Percentiles rank a stretch among this genome's conserved stretches.
Evolutionary conservation across 2,329 filamentous ascomycete genomes (phyloP).

Genomic region (Exophiala oligosperma): DNA sequence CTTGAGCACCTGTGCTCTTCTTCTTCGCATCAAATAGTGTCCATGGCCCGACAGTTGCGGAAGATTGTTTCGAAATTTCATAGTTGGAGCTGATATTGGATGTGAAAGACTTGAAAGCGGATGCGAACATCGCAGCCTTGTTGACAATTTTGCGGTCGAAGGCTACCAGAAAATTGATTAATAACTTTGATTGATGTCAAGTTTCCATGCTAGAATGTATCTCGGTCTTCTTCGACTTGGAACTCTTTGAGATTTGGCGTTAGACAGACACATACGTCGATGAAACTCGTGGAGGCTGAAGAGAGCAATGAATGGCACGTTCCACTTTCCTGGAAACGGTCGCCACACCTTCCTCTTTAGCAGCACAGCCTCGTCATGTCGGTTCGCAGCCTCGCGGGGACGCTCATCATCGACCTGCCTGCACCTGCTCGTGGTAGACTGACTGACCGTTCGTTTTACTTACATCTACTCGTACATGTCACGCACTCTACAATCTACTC

Average conservation of each 20-base stretch:
- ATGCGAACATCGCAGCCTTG: conserved; percentile 73
- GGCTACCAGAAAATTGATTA: not conserved
- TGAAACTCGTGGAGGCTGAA: not conserved
- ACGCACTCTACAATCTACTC: not conserved
- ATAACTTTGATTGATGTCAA: too few relatives aligned
- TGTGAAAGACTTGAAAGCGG: conserved; percentile 87
- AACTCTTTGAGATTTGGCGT: too few relatives aligned
- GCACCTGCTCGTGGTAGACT: too few relatives aligned
- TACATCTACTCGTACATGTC: conserved; percentile 6
- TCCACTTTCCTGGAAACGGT: not conserved
- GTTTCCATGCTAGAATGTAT: too few relatives aligned
- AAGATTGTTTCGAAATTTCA: conserved; percentile 71
- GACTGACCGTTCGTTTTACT: too few relatives aligned
- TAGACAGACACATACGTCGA: too few relatives aligned
- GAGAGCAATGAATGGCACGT: not conserved
- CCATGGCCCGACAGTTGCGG: conserved; percentile 87
- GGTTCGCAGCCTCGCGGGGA: not conserved
- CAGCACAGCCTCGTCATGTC: not conserved
- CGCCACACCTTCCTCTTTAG: not conserved
- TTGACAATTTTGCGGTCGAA: not conserved
- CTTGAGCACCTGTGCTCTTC: conserved; percentile 86
- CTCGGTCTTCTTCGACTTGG: too few relatives aligned
- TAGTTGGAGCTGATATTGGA: conserved; percentile 95
- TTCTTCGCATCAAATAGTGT: conserved; percentile 97
- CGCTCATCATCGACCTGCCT: not conserved